Conservation (phyloP, 1,139 yeast species). For the Tardiomyces digboiensis region DNA sequence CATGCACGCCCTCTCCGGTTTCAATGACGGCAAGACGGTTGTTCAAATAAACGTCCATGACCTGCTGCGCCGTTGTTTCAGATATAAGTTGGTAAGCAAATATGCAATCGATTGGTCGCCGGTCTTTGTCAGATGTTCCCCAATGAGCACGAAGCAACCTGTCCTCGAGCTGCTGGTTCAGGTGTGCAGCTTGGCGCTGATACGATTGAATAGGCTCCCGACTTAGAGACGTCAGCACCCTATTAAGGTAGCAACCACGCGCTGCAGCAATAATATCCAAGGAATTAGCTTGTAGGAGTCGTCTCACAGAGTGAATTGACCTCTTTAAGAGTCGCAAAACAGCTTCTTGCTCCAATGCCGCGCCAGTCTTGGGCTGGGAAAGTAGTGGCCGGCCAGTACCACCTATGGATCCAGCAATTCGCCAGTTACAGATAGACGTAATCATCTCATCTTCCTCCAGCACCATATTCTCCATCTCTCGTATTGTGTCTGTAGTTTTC, state of each 20-base stretch:
- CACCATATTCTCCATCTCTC: conserved; percentile 39
- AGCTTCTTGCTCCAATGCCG: neutral
- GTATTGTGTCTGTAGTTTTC: conserved; percentile 59
- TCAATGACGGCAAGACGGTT: neutral
- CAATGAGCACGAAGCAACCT: neutral
- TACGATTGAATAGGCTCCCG: too few relatives aligned
- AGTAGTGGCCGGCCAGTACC: too few relatives aligned
- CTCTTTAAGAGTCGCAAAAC: neutral
- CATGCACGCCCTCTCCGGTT: neutral
- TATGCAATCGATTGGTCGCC: neutral
- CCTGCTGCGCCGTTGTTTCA: neutral
- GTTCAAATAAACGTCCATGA: neutral
- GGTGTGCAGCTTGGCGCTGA: neutral
- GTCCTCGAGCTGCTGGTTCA: neutral
- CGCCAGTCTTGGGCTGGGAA: too few relatives aligned
- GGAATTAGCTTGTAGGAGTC: neutral
- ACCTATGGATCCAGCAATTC: neutral
- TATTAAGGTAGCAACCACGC: neutral
- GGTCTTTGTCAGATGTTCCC: neutral
- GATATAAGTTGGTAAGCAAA: neutral
- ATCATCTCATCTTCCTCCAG: conserved; percentile 15
- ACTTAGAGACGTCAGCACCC: neutral
- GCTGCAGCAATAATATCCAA: neutral
- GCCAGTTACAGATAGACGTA: neutral
- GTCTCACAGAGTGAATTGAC: neutral